Evolutionary conservation across 2,329 filamentous ascomycete genomes (phyloP).

Genomic region (Aureobasidium subglaciale): DNA sequence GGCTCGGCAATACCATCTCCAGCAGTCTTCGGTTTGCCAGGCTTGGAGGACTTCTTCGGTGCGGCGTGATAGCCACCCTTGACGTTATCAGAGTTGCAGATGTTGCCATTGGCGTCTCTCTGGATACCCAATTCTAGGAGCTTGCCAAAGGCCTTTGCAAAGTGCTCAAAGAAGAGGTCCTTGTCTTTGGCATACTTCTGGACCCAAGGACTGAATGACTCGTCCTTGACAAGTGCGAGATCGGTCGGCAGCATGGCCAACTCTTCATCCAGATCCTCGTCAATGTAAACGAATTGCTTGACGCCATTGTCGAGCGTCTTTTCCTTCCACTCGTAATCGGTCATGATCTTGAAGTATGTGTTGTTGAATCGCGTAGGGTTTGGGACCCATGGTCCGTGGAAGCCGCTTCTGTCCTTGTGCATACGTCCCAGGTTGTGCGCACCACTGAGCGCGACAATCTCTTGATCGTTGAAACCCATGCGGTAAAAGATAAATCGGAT

Average conservation of each 20-base stretch:
- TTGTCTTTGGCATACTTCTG: constrained; percentile 54
- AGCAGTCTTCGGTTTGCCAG: constrained; percentile 29
- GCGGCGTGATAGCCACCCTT: constrained; percentile 51
- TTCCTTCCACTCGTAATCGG: constrained; percentile 48
- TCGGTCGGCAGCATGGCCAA: constrained; percentile 63
- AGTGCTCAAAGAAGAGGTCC: constrained; percentile 55
- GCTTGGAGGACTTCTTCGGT: constrained; percentile 47
- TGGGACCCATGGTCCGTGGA: constrained; percentile 36
- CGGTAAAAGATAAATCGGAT: constrained; percentile 50
- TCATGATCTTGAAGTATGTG: constrained; percentile 49
- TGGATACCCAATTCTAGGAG: constrained; percentile 54
- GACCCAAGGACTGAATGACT: constrained; percentile 49
- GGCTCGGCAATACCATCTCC: constrained; percentile 36
- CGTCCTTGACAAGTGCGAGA: constrained; percentile 50
- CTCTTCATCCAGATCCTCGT: constrained; percentile 50
- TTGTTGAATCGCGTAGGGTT: constrained; percentile 44
- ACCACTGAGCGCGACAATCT: constrained; percentile 51
- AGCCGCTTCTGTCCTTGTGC: constrained; percentile 50
- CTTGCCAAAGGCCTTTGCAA: constrained; percentile 52
- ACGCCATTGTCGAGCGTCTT: constrained; percentile 47
- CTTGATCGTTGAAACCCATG: constrained; percentile 55
- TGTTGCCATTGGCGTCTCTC: constrained; percentile 45
- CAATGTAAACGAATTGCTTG: constrained; percentile 53
- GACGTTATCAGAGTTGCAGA: constrained; percentile 52
- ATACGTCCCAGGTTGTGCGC: constrained; percentile 52